Base-by-base conservation (phyloP, 176 grass and related monocot genomes). In the Coix lacrymajobi region DNA sequence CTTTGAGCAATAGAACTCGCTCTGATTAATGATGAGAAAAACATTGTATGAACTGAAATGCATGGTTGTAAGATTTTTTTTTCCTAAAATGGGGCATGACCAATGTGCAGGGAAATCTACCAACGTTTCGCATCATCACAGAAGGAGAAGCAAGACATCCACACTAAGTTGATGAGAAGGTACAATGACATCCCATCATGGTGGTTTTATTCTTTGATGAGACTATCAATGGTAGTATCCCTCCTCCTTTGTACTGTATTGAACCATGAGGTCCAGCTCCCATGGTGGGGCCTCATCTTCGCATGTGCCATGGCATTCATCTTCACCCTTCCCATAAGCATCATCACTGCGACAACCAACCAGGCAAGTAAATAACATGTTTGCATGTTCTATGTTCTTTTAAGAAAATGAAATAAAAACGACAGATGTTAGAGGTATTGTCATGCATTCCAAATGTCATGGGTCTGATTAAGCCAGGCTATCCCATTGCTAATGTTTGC, bases 311-410 rank as follows among this genome's bases (percentile, higher is more conserved):
- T 97, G 77, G 90, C 95, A 52, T 97, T 92, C 62, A 16, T 97
- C 48, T 85, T 97, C 71, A 97, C 95, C 6, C 81, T 97, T 25
- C 95, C 95, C 7, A 78, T 94, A 36, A 94, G 95, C 76, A 92
- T 97, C 49, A 97, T 97, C 29, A 90, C 60, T 14, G 95, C 95
- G 6, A 94, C 95, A 32, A 97, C 95, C 58, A 94, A 94, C 73
- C 92, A 94, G 90, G 92, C 88, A 93, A 83, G 49, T 25, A 93
- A 83, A 41, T 25, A 54, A 39, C 44, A 76, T 28, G 25, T 69
- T 28, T 64, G 52, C 67, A 76, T 36, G 64, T 9, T 25, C 40
- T 7, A 62, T 30, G 32, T 48, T 73, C 31, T 31, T 43, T 41
- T 10, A 33, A 11, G 34, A 24, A 66, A 68, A 69, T 12, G 40